phyloP scores from a whole-genome alignment of 1,284 basidiomycete species.

The Ganoderma lingzhi region DNA sequence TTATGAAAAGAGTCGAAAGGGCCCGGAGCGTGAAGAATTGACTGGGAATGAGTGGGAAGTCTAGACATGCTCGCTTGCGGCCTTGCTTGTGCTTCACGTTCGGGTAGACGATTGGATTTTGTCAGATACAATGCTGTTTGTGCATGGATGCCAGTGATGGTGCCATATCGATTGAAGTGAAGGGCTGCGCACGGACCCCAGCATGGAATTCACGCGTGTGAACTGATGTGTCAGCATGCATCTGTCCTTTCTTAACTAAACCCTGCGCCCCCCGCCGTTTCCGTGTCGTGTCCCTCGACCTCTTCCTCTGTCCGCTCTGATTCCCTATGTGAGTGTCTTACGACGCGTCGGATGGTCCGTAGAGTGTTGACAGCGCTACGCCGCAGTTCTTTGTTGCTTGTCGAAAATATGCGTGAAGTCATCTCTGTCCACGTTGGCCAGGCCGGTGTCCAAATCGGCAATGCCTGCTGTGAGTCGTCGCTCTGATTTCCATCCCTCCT shows the following conservation, averaged over 20 bases:
- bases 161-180: conserved; percentile 17
- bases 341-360: conserved; percentile 19
- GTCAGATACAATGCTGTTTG: conserved; percentile 21
- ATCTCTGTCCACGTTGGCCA: conserved; percentile 96
- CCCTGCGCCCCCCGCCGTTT: conserved; percentile 36
- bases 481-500: conserved; percentile 21
- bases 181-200: conserved; percentile 31
- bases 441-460: conserved; percentile 97
- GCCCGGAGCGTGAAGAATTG: neutral
- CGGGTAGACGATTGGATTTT: conserved; percentile 1
- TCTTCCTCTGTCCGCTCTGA: conserved; percentile 39
- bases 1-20: neutral
- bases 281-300: conserved; percentile 44
- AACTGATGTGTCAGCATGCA: conserved; percentile 40
- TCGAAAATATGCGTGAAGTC: conserved; percentile 82
- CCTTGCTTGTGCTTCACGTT: neutral
- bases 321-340: conserved; percentile 38
- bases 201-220: conserved; percentile 38
- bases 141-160: conserved; percentile 14
- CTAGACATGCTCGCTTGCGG: neutral
- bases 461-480: conserved; percentile 86
- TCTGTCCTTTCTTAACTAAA: conserved; percentile 37
- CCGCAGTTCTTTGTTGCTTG: conserved; percentile 34
- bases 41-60: neutral
- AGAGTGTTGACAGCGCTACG: conserved; percentile 8